These are phyloP conservation scores for Trichoderma asperelloides DNA, from an alignment of 495 filamentous ascomycete species.

Conservation along the genomic window DNA sequence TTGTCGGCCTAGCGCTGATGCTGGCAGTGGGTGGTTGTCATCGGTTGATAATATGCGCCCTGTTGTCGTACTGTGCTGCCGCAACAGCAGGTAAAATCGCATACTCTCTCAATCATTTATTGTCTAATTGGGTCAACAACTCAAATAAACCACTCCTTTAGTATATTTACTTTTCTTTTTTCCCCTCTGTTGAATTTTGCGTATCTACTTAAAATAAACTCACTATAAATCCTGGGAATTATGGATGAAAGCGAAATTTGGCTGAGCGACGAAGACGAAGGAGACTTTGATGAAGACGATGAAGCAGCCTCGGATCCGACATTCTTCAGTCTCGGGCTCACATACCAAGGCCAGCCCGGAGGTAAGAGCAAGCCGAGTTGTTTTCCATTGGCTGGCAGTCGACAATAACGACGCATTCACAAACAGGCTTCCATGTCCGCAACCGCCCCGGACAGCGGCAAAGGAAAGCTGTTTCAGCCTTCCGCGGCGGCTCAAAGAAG, in stretches of 20 bases:
- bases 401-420: not conserved
- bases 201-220: not conserved
- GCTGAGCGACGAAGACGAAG: not conserved
- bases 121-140: no score
- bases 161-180: no score
- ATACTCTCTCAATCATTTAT: no score
- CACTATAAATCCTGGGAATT: not conserved
- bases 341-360: not conserved
- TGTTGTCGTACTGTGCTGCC: no score
- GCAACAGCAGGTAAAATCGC: no score
- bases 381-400: no score
- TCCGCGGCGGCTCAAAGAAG: not conserved
- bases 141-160: no score
- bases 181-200: no score
- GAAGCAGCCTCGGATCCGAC: not conserved
- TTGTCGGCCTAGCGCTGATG: no score
- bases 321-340: not conserved
- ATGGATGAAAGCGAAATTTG: not conserved
- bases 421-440: not conserved
- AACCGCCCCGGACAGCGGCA: not conserved
- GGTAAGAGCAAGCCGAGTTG: not conserved
- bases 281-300: not conserved
- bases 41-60: no score
- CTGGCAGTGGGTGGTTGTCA: no score
- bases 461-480: not conserved